These are phyloP conservation scores for Boehmeria nivea DNA, from an alignment of 306 rosid genomes.

Conservation along the genomic window DNA sequence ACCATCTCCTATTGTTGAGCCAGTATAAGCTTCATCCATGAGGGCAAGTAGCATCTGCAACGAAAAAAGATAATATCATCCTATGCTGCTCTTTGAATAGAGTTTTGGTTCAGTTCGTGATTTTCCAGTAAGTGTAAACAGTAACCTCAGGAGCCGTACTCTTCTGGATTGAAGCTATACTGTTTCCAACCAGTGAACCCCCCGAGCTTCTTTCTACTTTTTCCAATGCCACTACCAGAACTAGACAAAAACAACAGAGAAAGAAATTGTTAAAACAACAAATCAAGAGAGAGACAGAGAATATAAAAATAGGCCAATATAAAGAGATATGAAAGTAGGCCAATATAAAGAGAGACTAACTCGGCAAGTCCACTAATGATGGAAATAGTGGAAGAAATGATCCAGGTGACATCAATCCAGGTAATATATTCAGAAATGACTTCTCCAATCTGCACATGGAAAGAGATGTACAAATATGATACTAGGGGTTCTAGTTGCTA, in stretches of 20 bases:
- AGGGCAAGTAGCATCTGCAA: slow-evolving; percentile 92
- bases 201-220: slow-evolving; percentile 80
- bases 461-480: background rate
- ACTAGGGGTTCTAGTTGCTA: background rate
- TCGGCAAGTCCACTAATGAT: slow-evolving; percentile 71
- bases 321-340: no score
- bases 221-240: slow-evolving; percentile 89
- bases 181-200: slow-evolving; percentile 82
- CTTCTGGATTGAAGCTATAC: slow-evolving; percentile 89
- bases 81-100: slow-evolving; percentile 11
- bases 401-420: slow-evolving; percentile 78
- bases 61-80: slow-evolving; percentile 13
- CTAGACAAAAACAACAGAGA: slow-evolving; percentile 36
- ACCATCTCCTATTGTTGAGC: slow-evolving; percentile 87
- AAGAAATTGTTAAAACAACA: slow-evolving; percentile 21
- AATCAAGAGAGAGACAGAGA: background rate
- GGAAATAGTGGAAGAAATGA: slow-evolving; percentile 90
- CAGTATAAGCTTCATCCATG: slow-evolving; percentile 99
- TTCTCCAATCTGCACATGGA: slow-evolving; percentile 66
- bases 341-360: slow-evolving; percentile 51
- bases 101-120: slow-evolving; percentile 11
- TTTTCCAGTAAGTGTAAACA: slow-evolving; percentile 13
- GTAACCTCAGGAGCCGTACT: slow-evolving; percentile 90
- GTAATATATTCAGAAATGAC: slow-evolving; percentile 58
- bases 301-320: background rate